phyloP scores from a whole-genome alignment of 345 rosid genomes.

The Microthlaspi erraticum region DNA sequence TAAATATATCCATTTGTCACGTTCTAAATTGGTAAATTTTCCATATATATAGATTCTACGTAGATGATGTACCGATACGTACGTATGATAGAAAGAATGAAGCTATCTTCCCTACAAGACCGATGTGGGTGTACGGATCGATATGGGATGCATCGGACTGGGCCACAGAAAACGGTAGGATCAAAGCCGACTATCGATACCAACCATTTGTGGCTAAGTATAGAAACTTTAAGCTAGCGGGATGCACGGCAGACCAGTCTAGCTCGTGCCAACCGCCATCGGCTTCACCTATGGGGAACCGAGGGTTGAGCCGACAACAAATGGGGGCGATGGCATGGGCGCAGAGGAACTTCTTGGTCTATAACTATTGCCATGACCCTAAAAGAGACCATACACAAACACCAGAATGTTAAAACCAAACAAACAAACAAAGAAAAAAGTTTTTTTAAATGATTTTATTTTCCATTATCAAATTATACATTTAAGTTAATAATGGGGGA shows the following conservation, averaged over 20 bases:
- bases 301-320: slow-evolving; percentile 68
- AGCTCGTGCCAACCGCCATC: slow-evolving; percentile 60
- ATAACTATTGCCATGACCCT: slow-evolving; percentile 83
- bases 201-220: slow-evolving; percentile 83
- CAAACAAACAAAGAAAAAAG: slow-evolving; percentile 26
- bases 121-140: slow-evolving; percentile 86
- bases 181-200: slow-evolving; percentile 74
- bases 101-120: slow-evolving; percentile 71
- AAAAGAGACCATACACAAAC: slow-evolving; percentile 71
- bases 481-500: slow-evolving; percentile 35
- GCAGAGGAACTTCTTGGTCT: slow-evolving; percentile 71
- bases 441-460: neutral
- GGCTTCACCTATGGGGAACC: slow-evolving; percentile 47
- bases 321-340: slow-evolving; percentile 70
- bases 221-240: slow-evolving; percentile 61
- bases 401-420: slow-evolving; percentile 74
- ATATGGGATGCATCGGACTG: slow-evolving; percentile 95
- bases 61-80: slow-evolving; percentile 88
- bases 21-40: neutral
- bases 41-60: slow-evolving; percentile 61
- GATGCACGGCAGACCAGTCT: slow-evolving; percentile 54
- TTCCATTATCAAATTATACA: slow-evolving; percentile 23
- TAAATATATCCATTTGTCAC: neutral
- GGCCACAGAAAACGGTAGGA: slow-evolving; percentile 92
- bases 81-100: slow-evolving; percentile 69